These are phyloP conservation scores for Fistulifera pelliculosa DNA, from an alignment of 108 stramenopile species.

Conservation along the genomic window DNA sequence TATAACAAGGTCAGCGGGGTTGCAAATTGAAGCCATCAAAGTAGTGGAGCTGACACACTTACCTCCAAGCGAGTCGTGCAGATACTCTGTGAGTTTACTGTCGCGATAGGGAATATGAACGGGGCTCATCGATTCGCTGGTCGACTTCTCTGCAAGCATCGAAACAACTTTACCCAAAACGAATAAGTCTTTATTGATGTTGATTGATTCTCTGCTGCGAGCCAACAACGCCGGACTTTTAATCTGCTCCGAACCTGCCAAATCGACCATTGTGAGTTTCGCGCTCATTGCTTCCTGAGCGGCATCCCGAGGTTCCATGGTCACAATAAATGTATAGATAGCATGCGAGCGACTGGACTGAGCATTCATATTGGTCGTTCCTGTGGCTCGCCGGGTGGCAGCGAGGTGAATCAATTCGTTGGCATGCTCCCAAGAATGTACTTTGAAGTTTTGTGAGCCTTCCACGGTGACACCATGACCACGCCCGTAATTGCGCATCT, in stretches of 20 bases:
- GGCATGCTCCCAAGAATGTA: constrained; percentile 43
- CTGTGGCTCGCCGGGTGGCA: constrained; percentile 48
- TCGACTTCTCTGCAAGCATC: constrained; percentile 68
- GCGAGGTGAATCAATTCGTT: constrained; percentile 52
- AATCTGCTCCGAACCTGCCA: constrained; percentile 93
- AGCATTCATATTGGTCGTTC: constrained; percentile 86
- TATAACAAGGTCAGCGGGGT: too few relatives aligned
- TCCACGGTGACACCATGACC: constrained; percentile 46
- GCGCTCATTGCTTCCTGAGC: constrained; percentile 59
- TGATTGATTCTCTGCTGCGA: constrained; percentile 88
- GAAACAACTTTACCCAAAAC: constrained; percentile 86
- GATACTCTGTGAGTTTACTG: constrained; percentile 84
- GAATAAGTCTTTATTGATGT: constrained; percentile 83
- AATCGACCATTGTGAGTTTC: constrained; percentile 96
- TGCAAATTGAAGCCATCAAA: too few relatives aligned
- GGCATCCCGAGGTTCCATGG: constrained; percentile 24
- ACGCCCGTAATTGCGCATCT: constrained; percentile 29
- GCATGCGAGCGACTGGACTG: constrained; percentile 83
- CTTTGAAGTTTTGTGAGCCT: constrained; percentile 38
- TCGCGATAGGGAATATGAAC: constrained; percentile 86
- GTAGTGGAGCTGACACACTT: constrained; percentile 52
- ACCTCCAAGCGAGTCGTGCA: constrained; percentile 89
- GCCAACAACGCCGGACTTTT: constrained; percentile 96
- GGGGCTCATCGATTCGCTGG: constrained; percentile 11
- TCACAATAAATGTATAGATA: constrained; percentile 83